Evolutionary conservation across 2,329 filamentous ascomycete species (phyloP), one percentile per base, ranked within the genome.

Genomic region (Aspergillus candidus): DNA sequence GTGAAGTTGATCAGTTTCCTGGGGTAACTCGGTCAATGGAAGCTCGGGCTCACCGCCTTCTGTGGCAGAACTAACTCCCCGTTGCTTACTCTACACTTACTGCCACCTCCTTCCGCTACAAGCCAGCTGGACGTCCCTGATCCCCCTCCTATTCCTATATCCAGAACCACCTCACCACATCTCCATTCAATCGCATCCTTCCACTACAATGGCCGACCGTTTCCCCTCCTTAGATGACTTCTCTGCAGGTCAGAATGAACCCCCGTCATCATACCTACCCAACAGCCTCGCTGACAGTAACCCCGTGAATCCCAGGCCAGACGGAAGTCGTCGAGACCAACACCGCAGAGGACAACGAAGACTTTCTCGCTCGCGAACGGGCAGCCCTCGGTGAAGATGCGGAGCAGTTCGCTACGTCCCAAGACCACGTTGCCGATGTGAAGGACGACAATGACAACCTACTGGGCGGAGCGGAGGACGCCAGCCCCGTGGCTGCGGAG

Each of bases 301-400:
- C 49, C 41, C 35, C 29, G 33, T 38, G 15, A 30, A 46, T 11
- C 52, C 40, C 51, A 69, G 62, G 64, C 39, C 65, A 66, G 51
- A 65, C 61, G 15, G 58, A 60, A 44, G 51, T 59, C 47, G 55
- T 56, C 34, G 59, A 65, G 30, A 57, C 46, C 50, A 61, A 59
- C 37, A 55, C 48, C 46, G 51, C 69, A 85, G 82, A 83, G 29
- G 75, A 79, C 50, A 82, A 88, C 61, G 88, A 95, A 69, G 88
- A 95, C 69, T 97, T 98, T 67, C 80, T 97, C 38, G 83, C 87
- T 51, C 87, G 91, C 56, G 93, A 98, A 73, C 88, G 89, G 62
- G 93, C 89, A 49, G 71, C 84, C 13, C 81, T 98, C 6, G 93
- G 93, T 54, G 93, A 95, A 52, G 93, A 97, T 67, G 93, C 93